Percentiles rank a stretch among this genome's conserved stretches.
phyloP scores from a whole-genome alignment of 2,329 filamentous ascomycete species.

The Allantophomopsis cytisporea region DNA sequence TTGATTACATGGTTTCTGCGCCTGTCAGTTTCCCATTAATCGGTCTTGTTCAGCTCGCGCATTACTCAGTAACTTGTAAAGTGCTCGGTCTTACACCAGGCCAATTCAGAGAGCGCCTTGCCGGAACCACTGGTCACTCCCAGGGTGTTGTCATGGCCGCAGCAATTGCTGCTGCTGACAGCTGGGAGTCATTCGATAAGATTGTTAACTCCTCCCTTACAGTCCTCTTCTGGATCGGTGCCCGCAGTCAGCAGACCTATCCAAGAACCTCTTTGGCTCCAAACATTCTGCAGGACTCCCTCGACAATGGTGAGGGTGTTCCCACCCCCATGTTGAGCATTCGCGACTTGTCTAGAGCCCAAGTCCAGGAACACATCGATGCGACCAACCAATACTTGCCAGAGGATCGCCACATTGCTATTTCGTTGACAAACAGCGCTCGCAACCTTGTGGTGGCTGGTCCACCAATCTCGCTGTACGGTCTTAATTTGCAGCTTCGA shows the following conservation, averaged over 20 bases:
- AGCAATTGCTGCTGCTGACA: conserved; percentile 77
- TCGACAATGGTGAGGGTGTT: conserved; percentile 86
- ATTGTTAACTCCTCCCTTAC: conserved; percentile 70
- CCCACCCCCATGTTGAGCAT: conserved; percentile 98
- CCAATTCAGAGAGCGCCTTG: conserved; percentile 70
- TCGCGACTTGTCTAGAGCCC: conserved; percentile 73
- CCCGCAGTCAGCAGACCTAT: conserved; percentile 93
- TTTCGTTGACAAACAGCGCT: conserved; percentile 93
- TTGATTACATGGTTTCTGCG: conserved; percentile 86
- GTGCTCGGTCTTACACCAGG: conserved; percentile 82
- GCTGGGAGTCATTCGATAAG: conserved; percentile 84
- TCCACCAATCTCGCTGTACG: conserved; percentile 89
- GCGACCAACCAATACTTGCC: conserved; percentile 95
- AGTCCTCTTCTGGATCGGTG: conserved; percentile 97
- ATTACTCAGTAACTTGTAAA: conserved; percentile 91
- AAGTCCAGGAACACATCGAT: conserved; percentile 94
- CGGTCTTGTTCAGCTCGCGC: conserved; percentile 86
- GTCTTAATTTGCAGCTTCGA: conserved; percentile 84
- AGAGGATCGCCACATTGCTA: conserved; percentile 80
- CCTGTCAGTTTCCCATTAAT: conserved; percentile 95
- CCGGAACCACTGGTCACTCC: conserved; percentile 88
- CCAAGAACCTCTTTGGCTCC: conserved; percentile 89
- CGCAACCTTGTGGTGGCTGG: conserved; percentile 95
- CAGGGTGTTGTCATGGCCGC: conserved; percentile 92
- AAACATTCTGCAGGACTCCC: conserved; percentile 79